phyloP scores from a whole-genome alignment of 2,329 filamentous ascomycete genomes.

The Trichophaea hybrida region DNA sequence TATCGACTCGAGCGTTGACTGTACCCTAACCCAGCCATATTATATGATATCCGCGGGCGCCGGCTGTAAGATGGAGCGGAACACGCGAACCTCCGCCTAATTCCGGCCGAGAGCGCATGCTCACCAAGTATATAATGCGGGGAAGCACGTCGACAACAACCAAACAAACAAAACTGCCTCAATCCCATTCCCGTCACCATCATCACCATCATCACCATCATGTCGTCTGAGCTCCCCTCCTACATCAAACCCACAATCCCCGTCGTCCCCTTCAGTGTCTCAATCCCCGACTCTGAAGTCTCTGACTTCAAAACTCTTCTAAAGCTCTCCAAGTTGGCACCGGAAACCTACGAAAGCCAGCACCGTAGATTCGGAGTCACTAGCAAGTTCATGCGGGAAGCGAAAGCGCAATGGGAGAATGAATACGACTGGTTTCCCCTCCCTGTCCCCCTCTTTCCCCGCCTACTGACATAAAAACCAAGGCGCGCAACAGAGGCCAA shows the following conservation, averaged over 20 bases:
- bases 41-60: too few species aligned
- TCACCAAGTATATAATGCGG: too few species aligned
- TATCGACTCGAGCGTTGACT: too few species aligned
- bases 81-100: too few species aligned
- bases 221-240: neutral
- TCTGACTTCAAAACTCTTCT: conserved; percentile 37
- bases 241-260: conserved; percentile 10
- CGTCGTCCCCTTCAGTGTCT: conserved; percentile 33
- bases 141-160: too few species aligned
- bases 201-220: neutral
- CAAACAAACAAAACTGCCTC: neutral
- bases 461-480: neutral
- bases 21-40: too few species aligned
- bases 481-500: conserved; percentile 1
- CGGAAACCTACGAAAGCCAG: conserved; percentile 38
- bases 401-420: conserved; percentile 34
- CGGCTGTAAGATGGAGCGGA: too few species aligned
- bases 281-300: conserved; percentile 35
- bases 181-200: neutral
- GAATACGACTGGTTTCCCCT: conserved; percentile 36
- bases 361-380: conserved; percentile 36
- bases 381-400: conserved; percentile 35
- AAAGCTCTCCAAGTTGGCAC: conserved; percentile 37
- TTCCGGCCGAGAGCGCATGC: too few species aligned
- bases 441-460: neutral